phyloP scores from a whole-genome alignment of 768 basidiomycete species.

The Mycena pura region DNA sequence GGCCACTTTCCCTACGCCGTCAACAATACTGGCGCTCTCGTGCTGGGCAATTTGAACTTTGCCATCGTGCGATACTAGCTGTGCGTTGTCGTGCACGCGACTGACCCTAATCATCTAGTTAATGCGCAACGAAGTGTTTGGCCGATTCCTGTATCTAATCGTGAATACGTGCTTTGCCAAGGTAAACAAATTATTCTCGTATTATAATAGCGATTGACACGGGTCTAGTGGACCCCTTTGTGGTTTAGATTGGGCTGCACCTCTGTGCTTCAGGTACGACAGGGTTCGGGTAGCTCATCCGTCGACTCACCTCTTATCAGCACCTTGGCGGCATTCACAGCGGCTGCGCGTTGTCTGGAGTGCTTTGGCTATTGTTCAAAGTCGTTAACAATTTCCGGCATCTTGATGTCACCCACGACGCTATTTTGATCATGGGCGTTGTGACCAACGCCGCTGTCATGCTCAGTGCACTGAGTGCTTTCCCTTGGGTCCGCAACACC shows the following conservation, averaged over 20 bases:
- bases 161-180: slow-evolving; percentile 77
- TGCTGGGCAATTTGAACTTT: slow-evolving; percentile 74
- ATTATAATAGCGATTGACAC: slow-evolving; percentile 17
- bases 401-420: slow-evolving; percentile 56
- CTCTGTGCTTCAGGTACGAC: slow-evolving; percentile 66
- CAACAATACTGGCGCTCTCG: slow-evolving; percentile 68
- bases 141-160: slow-evolving; percentile 67
- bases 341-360: slow-evolving; percentile 74
- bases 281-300: background rate
- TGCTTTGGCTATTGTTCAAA: slow-evolving; percentile 72
- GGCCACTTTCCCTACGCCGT: slow-evolving; percentile 72
- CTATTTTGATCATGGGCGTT: slow-evolving; percentile 67
- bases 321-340: slow-evolving; percentile 85
- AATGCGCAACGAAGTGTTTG: slow-evolving; percentile 81
- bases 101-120: slow-evolving; percentile 10
- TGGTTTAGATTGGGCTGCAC: slow-evolving; percentile 77
- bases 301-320: slow-evolving; percentile 37
- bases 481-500: slow-evolving; percentile 82
- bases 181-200: slow-evolving; percentile 40
- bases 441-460: slow-evolving; percentile 63
- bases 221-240: slow-evolving; percentile 70
- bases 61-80: slow-evolving; percentile 51
- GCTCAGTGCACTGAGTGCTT: slow-evolving; percentile 66
- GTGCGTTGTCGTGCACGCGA: background rate
- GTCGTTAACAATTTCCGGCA: slow-evolving; percentile 62